A percentile compares a stretch with the other conserved stretches of the same genome.
phyloP scores from a whole-genome alignment of 805 yeast genomes.

The Metschnikowia lachancei region DNA sequence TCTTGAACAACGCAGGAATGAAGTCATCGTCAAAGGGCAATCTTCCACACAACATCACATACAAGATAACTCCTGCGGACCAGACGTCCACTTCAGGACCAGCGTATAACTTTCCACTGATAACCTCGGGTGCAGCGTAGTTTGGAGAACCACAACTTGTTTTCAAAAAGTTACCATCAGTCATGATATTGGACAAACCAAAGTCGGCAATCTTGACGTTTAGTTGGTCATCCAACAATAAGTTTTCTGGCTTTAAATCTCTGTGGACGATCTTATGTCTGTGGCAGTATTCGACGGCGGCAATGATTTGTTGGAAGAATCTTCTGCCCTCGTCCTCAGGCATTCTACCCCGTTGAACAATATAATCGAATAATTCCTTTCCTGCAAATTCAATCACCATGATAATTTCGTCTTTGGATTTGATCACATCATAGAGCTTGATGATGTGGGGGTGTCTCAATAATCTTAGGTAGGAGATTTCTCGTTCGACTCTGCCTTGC shows the following conservation, averaged over 20 bases:
- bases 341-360: conserved; percentile 91
- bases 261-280: conserved; percentile 95
- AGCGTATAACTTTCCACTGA: conserved; percentile 89
- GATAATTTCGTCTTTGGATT: conserved; percentile 90
- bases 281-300: conserved; percentile 96
- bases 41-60: conserved; percentile 94
- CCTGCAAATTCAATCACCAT: conserved; percentile 98
- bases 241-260: conserved; percentile 93
- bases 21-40: conserved; percentile 95
- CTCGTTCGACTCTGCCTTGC: conserved; percentile 96
- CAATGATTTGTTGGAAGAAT: conserved; percentile 93
- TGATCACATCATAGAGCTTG: conserved; percentile 91
- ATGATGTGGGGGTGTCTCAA: conserved; percentile 95
- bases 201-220: conserved; percentile 96
- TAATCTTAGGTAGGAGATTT: conserved; percentile 81
- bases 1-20: conserved; percentile 90
- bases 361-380: conserved; percentile 92
- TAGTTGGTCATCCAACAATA: conserved; percentile 81
- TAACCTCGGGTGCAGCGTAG: conserved; percentile 97
- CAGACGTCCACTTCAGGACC: conserved; percentile 99
- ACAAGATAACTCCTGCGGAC: conserved; percentile 94
- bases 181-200: conserved; percentile 93
- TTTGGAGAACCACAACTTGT: conserved; percentile 97
- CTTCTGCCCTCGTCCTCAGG: conserved; percentile 87
- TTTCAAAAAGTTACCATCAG: conserved; percentile 92